A percentile compares a stretch with the other conserved stretches of the same genome.
These are phyloP conservation scores for Aaosphaeria pasadenensis DNA, from an alignment of 2,329 filamentous ascomycete genomes.

Conservation along the genomic window DNA sequence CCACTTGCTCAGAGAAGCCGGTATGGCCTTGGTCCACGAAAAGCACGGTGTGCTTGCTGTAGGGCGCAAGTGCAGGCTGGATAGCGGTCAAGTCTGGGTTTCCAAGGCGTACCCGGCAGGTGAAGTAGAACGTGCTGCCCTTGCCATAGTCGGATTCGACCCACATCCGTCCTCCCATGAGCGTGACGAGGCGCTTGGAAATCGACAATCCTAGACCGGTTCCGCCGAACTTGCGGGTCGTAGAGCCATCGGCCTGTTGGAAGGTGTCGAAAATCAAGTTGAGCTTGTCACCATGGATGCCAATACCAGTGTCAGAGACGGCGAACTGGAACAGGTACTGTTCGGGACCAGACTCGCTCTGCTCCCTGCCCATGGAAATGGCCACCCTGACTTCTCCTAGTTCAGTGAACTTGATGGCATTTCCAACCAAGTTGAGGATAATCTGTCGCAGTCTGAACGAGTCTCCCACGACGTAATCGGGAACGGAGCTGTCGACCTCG, in stretches of 20 bases:
- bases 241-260: slow-evolving; percentile 96
- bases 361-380: slow-evolving; percentile 70
- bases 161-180: slow-evolving; percentile 97
- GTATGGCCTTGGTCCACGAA: slow-evolving; percentile 93
- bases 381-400: slow-evolving; percentile 92
- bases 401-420: slow-evolving; percentile 98
- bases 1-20: slow-evolving; percentile 71
- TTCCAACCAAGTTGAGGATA: slow-evolving; percentile 94
- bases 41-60: slow-evolving; percentile 85
- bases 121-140: slow-evolving; percentile 95
- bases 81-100: slow-evolving; percentile 75
- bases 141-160: slow-evolving; percentile 89
- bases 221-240: slow-evolving; percentile 92
- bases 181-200: slow-evolving; percentile 87
- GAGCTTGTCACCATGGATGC: slow-evolving; percentile 91
- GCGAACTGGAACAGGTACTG: slow-evolving; percentile 96
- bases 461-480: slow-evolving; percentile 93
- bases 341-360: slow-evolving; percentile 60
- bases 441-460: slow-evolving; percentile 96
- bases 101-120: slow-evolving; percentile 83
- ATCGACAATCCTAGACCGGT: slow-evolving; percentile 93
- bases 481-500: slow-evolving; percentile 87
- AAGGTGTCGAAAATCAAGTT: slow-evolving; percentile 98
- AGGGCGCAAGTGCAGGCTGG: slow-evolving; percentile 81
- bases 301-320: slow-evolving; percentile 94